These are phyloP conservation scores for Exophiala mesophila DNA, from an alignment of 2,329 filamentous ascomycete species.

Conservation along the genomic window DNA sequence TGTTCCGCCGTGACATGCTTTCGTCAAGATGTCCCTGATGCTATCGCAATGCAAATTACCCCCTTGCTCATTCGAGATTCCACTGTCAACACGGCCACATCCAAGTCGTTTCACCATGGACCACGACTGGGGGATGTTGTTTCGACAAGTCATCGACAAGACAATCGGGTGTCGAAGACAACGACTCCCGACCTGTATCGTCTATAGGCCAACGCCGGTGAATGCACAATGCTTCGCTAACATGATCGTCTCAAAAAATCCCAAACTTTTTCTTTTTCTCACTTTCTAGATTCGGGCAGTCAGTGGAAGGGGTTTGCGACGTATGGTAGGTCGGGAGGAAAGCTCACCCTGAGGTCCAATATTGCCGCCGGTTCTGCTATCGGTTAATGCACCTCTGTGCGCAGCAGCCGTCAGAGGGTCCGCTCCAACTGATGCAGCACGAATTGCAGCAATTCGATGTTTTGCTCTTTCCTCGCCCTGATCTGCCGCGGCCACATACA, in stretches of 20 bases:
- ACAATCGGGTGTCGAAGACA: no score
- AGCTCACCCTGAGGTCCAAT: constrained; percentile 20
- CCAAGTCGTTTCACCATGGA: no score
- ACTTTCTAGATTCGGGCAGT: constrained; percentile 17
- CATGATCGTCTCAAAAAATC: constrained; percentile 20
- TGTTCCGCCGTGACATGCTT: no score
- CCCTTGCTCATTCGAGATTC: no score
- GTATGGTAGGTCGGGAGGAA: neutral
- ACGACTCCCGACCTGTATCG: no score
- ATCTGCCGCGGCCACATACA: constrained; percentile 95
- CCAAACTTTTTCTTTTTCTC: constrained; percentile 30
- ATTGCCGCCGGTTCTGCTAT: constrained; percentile 17
- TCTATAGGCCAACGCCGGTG: neutral
- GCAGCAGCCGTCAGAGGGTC: constrained; percentile 29
- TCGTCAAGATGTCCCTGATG: no score
- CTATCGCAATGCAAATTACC: no score
- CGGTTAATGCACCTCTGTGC: constrained; percentile 15
- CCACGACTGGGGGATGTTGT: no score
- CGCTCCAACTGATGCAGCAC: constrained; percentile 65
- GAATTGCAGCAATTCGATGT: constrained; percentile 79
- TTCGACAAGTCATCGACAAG: no score
- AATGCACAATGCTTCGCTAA: neutral
- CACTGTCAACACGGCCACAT: no score
- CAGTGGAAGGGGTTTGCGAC: constrained; percentile 2
- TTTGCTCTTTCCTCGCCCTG: constrained; percentile 85